Conservation (phyloP, 768 basidiomycete species). For the Tubosaeta sp. region DNA sequence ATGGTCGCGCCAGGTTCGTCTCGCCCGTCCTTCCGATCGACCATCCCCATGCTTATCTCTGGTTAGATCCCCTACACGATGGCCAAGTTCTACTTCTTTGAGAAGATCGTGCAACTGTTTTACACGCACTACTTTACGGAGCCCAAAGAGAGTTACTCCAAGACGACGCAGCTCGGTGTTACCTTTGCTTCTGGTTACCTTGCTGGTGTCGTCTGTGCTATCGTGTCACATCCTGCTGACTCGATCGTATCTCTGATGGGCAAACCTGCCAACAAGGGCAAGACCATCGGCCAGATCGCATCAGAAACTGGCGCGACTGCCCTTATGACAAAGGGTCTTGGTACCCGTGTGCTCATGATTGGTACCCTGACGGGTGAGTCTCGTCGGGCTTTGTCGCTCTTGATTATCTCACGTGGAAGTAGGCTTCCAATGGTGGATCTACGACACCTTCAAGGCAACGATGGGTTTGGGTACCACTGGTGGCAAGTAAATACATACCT, state of each 20-base stretch:
- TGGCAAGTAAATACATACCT: constrained; percentile 60
- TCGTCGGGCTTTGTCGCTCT: background rate
- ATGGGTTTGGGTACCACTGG: constrained; percentile 88
- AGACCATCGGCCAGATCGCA: constrained; percentile 65
- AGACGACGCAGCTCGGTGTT: constrained; percentile 82
- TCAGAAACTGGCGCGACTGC: constrained; percentile 61
- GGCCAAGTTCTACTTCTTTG: constrained; percentile 98
- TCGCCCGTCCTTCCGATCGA: background rate
- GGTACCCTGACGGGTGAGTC: constrained; percentile 47
- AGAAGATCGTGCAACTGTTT: constrained; percentile 82
- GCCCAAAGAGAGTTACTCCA: constrained; percentile 74
- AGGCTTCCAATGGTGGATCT: constrained; percentile 95
- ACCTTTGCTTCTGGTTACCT: constrained; percentile 91
- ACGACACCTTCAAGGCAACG: constrained; percentile 78
- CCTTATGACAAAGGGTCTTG: constrained; percentile 82
- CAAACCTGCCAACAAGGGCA: constrained; percentile 83
- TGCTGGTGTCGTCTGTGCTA: constrained; percentile 92
- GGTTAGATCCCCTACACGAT: constrained; percentile 76
- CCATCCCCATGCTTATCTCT: background rate
- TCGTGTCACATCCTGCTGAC: constrained; percentile 96
- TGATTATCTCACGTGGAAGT: constrained; percentile 12
- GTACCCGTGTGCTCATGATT: constrained; percentile 85
- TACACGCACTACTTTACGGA: constrained; percentile 82
- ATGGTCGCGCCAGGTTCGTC: constrained; percentile 62
- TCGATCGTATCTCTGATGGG: constrained; percentile 91